Evolutionary conservation across 108 stramenopile species (phyloP).

Genomic region (Chaetoceros muelleri): DNA sequence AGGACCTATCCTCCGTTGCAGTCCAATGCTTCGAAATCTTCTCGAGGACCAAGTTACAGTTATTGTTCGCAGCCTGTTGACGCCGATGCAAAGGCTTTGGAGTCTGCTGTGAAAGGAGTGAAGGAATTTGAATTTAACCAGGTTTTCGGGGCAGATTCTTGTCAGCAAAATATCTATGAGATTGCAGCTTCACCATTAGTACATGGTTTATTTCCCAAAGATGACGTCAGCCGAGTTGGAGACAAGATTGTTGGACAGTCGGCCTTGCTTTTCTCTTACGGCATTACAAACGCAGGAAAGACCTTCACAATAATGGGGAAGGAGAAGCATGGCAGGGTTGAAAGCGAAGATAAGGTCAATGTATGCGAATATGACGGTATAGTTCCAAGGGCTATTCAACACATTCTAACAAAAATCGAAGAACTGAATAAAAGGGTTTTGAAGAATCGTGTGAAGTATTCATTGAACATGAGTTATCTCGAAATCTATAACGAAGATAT

Average conservation of each 20-base stretch:
- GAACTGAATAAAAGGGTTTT: slow-evolving; percentile 5
- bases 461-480: slow-evolving; percentile 78
- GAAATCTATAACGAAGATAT: slow-evolving; percentile 98
- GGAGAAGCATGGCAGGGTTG: slow-evolving; percentile 17
- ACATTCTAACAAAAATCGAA: slow-evolving; percentile 47
- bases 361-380: slow-evolving; percentile 53
- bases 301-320: slow-evolving; percentile 93
- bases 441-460: slow-evolving; percentile 14
- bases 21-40: slow-evolving; percentile 53
- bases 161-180: slow-evolving; percentile 49
- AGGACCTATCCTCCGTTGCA: slow-evolving; percentile 60
- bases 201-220: slow-evolving; percentile 37
- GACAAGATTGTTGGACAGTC: slow-evolving; percentile 28
- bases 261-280: slow-evolving; percentile 91
- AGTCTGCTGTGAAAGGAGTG: slow-evolving; percentile 35
- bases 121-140: slow-evolving; percentile 69
- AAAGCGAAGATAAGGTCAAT: slow-evolving; percentile 2
- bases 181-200: slow-evolving; percentile 57
- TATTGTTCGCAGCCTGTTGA: slow-evolving; percentile 6
- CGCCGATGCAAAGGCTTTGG: slow-evolving; percentile 12
- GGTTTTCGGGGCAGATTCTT: slow-evolving; percentile 48
- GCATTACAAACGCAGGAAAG: slow-evolving; percentile 98
- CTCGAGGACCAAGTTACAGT: slow-evolving; percentile 12
- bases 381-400: slow-evolving; percentile 64
- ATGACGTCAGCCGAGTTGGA: neutral